Base-by-base conservation (phyloP, 139 green algal species). In the Haematococcus sp. region DNA sequence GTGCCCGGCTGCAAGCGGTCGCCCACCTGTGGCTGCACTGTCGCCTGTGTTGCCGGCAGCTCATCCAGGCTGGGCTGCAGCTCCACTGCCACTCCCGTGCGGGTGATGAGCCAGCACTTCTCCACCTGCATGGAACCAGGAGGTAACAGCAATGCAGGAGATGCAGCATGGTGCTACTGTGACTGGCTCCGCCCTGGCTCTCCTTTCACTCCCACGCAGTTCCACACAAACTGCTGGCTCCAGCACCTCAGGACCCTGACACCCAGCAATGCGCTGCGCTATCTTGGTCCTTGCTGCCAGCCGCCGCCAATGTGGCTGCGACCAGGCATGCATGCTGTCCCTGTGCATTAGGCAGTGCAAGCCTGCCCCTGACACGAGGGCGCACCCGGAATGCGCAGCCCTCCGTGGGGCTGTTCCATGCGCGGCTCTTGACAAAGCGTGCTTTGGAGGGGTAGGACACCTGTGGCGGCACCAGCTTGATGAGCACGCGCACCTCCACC, bases 351-450 rank as follows among this genome's bases (percentile, higher is more conserved):
- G 22, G 54, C n/a, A 61, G 9, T 13, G 9, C 54, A 32, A 7
- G 5, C 11, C 4, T 19, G 40, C 40, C 40, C 40, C 40, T 49
- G 40, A 19, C 9, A 13, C 27, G 28, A n/a, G n/a, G 3, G 56
- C 54, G 2, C 35, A 88, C 89, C 85, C 84, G 55, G 75, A 87
- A 96, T 0, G 85, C 87, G 81, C 86, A 95, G 61, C 87, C 86
- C 31, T 87, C 81, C 0, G 78, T 68, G 4, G 68, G 66, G 1
- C 76, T 78, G 52, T 78, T 84, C 94, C 94, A 98, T 23, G 87
- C 78, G 11, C 94, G 87, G 0, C 88, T 95, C 59, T 93, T 88
- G 66, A 98, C 89, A 43, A 83, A 86, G 76, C 97, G 80, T 16
- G 71, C 64, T n/a, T 79, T 92, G 33, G 81, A 92, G 17, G 71